Conservation (phyloP, 768 basidiomycete species). For the Sarcodon sp. region DNA sequence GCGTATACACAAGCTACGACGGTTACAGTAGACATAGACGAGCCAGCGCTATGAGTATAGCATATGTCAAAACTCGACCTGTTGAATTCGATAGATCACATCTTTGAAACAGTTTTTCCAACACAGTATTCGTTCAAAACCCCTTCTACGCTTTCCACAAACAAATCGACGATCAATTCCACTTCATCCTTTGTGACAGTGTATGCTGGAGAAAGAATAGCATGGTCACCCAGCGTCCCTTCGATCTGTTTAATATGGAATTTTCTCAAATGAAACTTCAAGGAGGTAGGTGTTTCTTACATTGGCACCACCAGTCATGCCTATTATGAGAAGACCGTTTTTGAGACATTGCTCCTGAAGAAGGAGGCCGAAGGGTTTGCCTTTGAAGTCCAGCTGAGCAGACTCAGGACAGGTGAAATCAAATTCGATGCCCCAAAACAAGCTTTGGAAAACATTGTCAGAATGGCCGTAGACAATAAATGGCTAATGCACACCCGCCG, state of each 20-base stretch:
- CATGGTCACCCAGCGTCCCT: slow-evolving; percentile 61
- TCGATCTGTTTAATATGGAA: slow-evolving; percentile 15
- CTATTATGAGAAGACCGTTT: slow-evolving; percentile 62
- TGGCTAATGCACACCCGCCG: slow-evolving; percentile 27
- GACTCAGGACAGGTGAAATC: slow-evolving; percentile 41
- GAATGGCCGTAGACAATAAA: neutral
- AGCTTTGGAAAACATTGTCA: slow-evolving; percentile 6
- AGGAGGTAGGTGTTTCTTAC: slow-evolving; percentile 10
- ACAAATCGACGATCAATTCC: slow-evolving; percentile 49
- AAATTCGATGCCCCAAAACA: slow-evolving; percentile 80
- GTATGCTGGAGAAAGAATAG: slow-evolving; percentile 71
- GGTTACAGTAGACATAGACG: too few species aligned
- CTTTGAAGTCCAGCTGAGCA: slow-evolving; percentile 33
- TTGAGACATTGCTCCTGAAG: slow-evolving; percentile 59
- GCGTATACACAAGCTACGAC: too few species aligned
- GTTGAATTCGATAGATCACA: too few species aligned
- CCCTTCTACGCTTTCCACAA: slow-evolving; percentile 58
- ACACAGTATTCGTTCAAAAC: slow-evolving; percentile 26
- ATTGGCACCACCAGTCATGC: slow-evolving; percentile 56
- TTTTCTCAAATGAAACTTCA: too few species aligned
- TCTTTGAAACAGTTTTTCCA: too few species aligned
- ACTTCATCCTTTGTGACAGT: slow-evolving; percentile 62
- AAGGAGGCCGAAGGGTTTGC: slow-evolving; percentile 46
- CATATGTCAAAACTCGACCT: too few species aligned
- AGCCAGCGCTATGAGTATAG: too few species aligned